Conservation (phyloP, 2,329 filamentous ascomycete species). For the Bipolaris oryzae region DNA sequence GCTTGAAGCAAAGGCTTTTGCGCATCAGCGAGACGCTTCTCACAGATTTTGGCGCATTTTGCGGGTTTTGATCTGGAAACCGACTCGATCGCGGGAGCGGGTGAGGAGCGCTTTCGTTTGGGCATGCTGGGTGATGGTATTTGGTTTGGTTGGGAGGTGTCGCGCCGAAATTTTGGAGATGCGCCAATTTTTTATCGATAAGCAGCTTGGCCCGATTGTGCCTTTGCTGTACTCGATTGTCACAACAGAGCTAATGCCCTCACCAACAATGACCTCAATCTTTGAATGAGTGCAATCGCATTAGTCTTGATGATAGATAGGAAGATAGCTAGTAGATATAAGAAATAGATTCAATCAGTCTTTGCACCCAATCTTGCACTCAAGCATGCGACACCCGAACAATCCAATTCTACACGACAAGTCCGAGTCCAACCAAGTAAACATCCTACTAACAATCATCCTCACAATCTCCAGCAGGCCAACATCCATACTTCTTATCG, state of each 20-base stretch:
- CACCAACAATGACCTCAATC: not conserved
- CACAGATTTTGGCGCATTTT: constrained; percentile 32
- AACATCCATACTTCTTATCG: no score
- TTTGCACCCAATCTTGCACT: no score
- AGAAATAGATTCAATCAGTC: no score
- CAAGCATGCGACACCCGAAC: no score
- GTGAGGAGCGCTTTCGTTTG: constrained; percentile 43
- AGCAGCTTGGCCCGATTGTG: not conserved
- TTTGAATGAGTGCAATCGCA: no score
- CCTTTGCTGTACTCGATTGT: not conserved
- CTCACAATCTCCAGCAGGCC: no score
- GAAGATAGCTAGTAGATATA: no score
- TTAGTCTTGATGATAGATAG: no score
- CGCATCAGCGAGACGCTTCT: constrained; percentile 58
- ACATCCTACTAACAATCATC: no score
- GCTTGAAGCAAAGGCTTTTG: constrained; percentile 66
- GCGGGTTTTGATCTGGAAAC: constrained; percentile 9
- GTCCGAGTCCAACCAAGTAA: no score
- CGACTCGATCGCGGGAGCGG: constrained; percentile 15
- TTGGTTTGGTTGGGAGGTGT: constrained; percentile 1
- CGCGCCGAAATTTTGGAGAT: constrained; percentile 18
- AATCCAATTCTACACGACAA: no score
- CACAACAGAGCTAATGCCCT: not conserved
- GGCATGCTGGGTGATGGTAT: constrained; percentile 31
- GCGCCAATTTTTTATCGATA: constrained; percentile 16